phyloP scores from a whole-genome alignment of 495 filamentous ascomycete species.

The Tuber borchii region DNA sequence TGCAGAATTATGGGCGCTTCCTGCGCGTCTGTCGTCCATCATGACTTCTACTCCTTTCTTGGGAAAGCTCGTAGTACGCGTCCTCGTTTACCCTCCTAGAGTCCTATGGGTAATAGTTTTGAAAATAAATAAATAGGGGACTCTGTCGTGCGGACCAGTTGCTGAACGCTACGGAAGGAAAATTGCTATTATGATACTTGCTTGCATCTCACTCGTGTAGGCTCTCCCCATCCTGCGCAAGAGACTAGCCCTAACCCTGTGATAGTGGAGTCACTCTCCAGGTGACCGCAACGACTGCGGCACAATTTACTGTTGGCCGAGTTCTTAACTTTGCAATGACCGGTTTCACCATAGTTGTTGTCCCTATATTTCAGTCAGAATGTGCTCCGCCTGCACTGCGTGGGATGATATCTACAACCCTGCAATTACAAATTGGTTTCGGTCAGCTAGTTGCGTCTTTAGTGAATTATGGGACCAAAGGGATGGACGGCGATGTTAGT shows the following conservation, averaged over 20 bases:
- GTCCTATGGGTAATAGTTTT: neutral
- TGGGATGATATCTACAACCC: conserved; percentile 37
- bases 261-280: conserved; percentile 32
- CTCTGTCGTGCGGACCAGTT: neutral
- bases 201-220: neutral
- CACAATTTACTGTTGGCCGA: conserved; percentile 36
- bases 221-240: neutral
- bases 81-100: neutral
- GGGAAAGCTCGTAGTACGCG: neutral
- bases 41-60: conserved; percentile 1
- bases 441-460: conserved; percentile 40
- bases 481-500: conserved; percentile 26
- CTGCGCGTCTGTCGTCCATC: neutral
- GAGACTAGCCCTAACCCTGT: neutral
- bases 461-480: conserved; percentile 19
- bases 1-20: neutral
- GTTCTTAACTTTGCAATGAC: conserved; percentile 39
- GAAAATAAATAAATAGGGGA: neutral
- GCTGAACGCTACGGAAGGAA: neutral
- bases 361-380: conserved; percentile 37
- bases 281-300: conserved; percentile 32
- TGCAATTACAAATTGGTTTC: conserved; percentile 41
- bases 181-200: neutral
- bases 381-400: conserved; percentile 27
- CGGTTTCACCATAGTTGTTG: conserved; percentile 34